Percentiles rank a stretch among this genome's conserved stretches.
Evolutionary conservation across 768 basidiomycete genomes (phyloP).

Genomic region (Pisolithus albus): DNA sequence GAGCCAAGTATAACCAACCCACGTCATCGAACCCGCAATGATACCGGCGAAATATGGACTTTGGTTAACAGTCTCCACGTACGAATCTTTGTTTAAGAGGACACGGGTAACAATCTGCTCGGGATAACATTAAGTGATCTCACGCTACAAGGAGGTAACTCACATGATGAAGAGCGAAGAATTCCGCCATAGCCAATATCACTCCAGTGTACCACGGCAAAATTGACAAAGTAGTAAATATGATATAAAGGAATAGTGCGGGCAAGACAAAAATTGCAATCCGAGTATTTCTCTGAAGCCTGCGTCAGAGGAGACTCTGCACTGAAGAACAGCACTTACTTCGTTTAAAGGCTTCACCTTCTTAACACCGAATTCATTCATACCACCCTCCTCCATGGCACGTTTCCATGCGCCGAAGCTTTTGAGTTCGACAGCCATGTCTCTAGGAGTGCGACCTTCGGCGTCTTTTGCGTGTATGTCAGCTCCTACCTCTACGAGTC

Average conservation of each 20-base stretch:
- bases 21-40: slow-evolving; percentile 76
- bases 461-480: slow-evolving; percentile 76
- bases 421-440: slow-evolving; percentile 94
- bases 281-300: slow-evolving; percentile 67
- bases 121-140: slow-evolving; percentile 7
- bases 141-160: slow-evolving; percentile 21
- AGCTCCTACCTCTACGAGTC: slow-evolving; percentile 79
- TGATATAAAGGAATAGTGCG: slow-evolving; percentile 69
- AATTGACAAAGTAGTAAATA: slow-evolving; percentile 76
- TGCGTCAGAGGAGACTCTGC: slow-evolving; percentile 2
- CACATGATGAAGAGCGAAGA: slow-evolving; percentile 93
- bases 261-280: slow-evolving; percentile 75
- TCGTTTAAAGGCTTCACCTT: slow-evolving; percentile 66
- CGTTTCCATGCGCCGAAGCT: slow-evolving; percentile 85
- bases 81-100: slow-evolving; percentile 71
- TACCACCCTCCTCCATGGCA: slow-evolving; percentile 82
- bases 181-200: slow-evolving; percentile 75
- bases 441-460: slow-evolving; percentile 80
- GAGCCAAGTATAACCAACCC: slow-evolving; percentile 82
- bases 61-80: slow-evolving; percentile 75
- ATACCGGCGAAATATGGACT: slow-evolving; percentile 94
- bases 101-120: slow-evolving; percentile 75
- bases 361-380: slow-evolving; percentile 67
- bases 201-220: slow-evolving; percentile 89
- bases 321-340: slow-evolving; percentile 33